Evolutionary conservation across 2,329 filamentous ascomycete species (phyloP), one percentile per base, ranked within the genome.

Genomic region (Calcarisporium arbuscula): DNA sequence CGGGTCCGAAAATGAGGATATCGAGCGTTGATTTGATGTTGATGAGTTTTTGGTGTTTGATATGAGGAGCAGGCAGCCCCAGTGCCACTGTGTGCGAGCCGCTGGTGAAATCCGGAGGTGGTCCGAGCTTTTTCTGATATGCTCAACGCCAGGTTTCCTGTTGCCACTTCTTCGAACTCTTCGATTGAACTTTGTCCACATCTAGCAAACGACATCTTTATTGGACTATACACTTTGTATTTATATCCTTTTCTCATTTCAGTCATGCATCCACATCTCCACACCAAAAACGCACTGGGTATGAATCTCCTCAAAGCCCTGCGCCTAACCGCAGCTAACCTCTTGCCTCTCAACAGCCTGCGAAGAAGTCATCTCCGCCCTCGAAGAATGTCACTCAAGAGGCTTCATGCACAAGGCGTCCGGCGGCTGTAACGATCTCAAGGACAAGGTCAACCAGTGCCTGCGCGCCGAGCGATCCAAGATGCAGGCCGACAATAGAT

Each of bases 251-350:
- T 9, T 19, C 15, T 32, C 20, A 11, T 16, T 21, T 16, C 38
- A 58, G 76, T 51, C 28, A 98, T 98, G 92, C 92, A 98, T 85
- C 94, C 92, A 35, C 90, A 95, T 67, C 69, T 98, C 3, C 89
- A 96, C 57, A 95, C 87, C 19, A 87, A 92, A 58, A 82, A 95
- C 57, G 94, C 94, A 50, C 71, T 77, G 49, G 89, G 90, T 95
- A 74, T 28, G 7, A 14, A 18, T 7, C 8, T 5, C 4, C 5
- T 6, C 6, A 9, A 3, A 14, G 26, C 7, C 8, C 4, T 19
- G 8, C 7, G 16, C 12, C 9, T 23, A 4, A 4, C 34, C 32
- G 14, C 4, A 7, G 22, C 50, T 56, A 23, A 57, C 41, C n/a
- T n/a, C n/a, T n/a, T n/a, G n/a, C n/a, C n/a, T 25, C n/a, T n/a